These are phyloP conservation scores for Gynandropsis gynandra DNA, from an alignment of 345 rosid genomes.

Conservation along the genomic window DNA sequence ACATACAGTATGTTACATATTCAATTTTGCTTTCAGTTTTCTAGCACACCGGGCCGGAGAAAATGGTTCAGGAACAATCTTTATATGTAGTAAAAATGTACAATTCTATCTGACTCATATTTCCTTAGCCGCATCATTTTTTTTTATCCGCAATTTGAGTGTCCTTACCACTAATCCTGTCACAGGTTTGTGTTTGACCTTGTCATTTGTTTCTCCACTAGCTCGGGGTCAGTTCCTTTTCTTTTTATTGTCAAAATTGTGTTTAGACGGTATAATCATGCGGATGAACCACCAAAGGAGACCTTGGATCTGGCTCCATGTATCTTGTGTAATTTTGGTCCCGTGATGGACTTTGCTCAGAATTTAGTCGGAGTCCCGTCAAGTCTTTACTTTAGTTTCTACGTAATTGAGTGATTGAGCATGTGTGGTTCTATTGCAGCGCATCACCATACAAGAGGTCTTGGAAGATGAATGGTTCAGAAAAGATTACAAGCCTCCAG, in stretches of 20 bases:
- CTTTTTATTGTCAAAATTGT: no score
- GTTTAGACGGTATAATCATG: no score
- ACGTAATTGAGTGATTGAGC: background rate
- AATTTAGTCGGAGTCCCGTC: no score
- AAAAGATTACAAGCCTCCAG: slow-evolving; percentile 72
- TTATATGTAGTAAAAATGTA: slow-evolving; percentile 32
- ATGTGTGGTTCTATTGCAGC: slow-evolving; percentile 39
- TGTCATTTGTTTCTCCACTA: no score
- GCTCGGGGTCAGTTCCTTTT: no score
- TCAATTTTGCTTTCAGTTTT: slow-evolving; percentile 30
- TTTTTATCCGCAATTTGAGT: background rate
- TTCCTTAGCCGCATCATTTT: background rate
- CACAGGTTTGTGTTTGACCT: no score
- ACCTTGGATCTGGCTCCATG: no score
- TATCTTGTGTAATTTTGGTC: no score
- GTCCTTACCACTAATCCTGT: no score
- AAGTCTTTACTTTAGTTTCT: background rate
- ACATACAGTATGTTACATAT: no score
- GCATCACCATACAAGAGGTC: slow-evolving; percentile 71
- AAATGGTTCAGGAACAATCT: slow-evolving; percentile 25
- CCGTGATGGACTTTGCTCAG: no score
- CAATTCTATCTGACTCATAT: slow-evolving; percentile 33
- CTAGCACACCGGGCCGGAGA: slow-evolving; percentile 33
- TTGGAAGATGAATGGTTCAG: slow-evolving; percentile 89
- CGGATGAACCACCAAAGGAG: no score